A percentile compares a stretch with the other conserved stretches of the same genome.
phyloP scores from a whole-genome alignment of 306 rosid species.

The Betula pendula region DNA sequence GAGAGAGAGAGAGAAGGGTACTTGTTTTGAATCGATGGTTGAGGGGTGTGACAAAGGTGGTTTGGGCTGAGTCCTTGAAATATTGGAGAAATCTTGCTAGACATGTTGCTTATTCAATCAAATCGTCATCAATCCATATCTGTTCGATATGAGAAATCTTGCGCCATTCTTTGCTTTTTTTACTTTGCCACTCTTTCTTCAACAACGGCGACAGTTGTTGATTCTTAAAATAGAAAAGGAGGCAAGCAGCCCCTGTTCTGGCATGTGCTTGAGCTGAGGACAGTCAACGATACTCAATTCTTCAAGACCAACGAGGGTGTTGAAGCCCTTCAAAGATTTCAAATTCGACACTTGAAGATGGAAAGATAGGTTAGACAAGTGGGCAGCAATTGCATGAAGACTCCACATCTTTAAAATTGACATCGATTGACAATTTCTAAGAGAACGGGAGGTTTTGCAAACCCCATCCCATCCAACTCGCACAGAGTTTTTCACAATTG shows the following conservation, averaged over 20 bases:
- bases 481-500: neutral
- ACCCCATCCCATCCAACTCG: conserved; percentile 3
- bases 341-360: neutral
- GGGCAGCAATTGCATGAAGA: neutral
- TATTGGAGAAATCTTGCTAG: too few species aligned
- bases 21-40: too few species aligned
- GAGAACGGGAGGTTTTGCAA: neutral
- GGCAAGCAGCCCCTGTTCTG: neutral
- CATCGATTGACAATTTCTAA: neutral
- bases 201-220: too few species aligned
- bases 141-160: too few species aligned
- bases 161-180: too few species aligned
- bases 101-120: too few species aligned
- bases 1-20: too few species aligned
- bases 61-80: too few species aligned
- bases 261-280: conserved; percentile 11
- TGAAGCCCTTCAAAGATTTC: conserved; percentile 22
- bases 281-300: rapidly evolving
- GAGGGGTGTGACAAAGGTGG: too few species aligned
- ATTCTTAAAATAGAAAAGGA: too few species aligned
- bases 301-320: conserved; percentile 27
- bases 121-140: too few species aligned
- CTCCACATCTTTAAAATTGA: neutral
- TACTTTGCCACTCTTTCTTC: too few species aligned
- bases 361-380: rapidly evolving